A percentile compares a stretch with the other conserved stretches of the same genome.
Conservation (phyloP, 2,329 filamentous ascomycete genomes). For the Chaetomiaceae sp. region DNA sequence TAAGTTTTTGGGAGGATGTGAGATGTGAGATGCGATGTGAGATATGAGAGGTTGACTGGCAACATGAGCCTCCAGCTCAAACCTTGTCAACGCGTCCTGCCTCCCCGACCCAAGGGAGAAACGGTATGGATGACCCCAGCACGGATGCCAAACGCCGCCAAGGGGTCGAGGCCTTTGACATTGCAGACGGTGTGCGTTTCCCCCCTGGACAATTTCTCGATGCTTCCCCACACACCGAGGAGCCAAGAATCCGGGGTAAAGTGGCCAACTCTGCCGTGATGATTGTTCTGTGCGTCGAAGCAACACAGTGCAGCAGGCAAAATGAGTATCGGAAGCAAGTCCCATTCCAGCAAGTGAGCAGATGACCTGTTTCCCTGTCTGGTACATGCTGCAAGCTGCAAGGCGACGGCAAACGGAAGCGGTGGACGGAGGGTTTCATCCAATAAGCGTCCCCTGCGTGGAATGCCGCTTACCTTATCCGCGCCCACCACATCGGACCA, state of each 20-base stretch:
- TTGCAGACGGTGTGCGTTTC: neutral
- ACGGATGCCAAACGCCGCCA: neutral
- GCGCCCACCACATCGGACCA: constrained; percentile 4
- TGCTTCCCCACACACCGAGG: constrained; percentile 3
- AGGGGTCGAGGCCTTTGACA: neutral
- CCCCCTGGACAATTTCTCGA: neutral
- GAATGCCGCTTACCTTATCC: constrained; percentile 1
- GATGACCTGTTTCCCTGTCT: constrained; percentile 17
- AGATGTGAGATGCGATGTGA: too few relatives aligned
- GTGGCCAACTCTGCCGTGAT: neutral
- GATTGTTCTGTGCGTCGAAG: neutral
- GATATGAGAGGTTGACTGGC: too few relatives aligned
- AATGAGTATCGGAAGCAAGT: neutral
- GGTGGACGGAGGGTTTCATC: neutral
- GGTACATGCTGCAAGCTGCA: constrained; percentile 9
- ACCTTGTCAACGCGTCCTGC: too few relatives aligned
- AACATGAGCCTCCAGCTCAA: too few relatives aligned
- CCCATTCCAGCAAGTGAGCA: constrained; percentile 19
- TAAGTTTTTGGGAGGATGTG: neutral
- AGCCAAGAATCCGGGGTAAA: constrained; percentile 20
- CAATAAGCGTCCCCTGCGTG: neutral
- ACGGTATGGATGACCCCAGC: neutral
- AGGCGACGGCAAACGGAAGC: neutral
- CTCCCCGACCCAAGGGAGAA: neutral
- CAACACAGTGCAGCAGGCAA: too few relatives aligned